Evolutionary conservation across 2,329 filamentous ascomycete species (phyloP).

Genomic region (Herpotrichia juniperi): DNA sequence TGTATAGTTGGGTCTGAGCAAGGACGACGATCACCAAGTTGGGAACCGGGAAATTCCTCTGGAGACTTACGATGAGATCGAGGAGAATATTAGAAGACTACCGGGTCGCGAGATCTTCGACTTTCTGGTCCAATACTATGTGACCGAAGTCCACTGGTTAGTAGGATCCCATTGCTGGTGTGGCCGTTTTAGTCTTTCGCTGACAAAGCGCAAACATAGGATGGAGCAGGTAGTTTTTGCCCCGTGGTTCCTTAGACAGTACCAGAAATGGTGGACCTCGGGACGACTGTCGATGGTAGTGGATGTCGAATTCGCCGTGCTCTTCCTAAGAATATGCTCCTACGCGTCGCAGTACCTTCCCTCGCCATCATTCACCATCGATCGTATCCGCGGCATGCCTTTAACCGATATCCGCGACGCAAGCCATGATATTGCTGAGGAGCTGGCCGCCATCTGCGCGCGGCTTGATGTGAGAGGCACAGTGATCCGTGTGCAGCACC

Average conservation of each 20-base stretch:
- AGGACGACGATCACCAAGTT: background rate
- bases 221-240: background rate
- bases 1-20: conserved; percentile 5
- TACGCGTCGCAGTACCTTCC: conserved; percentile 11
- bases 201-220: too few relatives aligned
- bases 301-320: conserved; percentile 7
- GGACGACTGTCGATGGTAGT: background rate
- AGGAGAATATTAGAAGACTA: conserved; percentile 3
- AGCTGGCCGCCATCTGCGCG: background rate
- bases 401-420: conserved; percentile 5
- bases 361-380: conserved; percentile 3
- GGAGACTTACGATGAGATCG: conserved; percentile 1
- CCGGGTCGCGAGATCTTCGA: conserved; percentile 5
- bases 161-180: background rate
- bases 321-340: conserved; percentile 10
- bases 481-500: conserved; percentile 5
- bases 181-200: background rate
- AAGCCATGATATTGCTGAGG: conserved; percentile 5
- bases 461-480: conserved; percentile 1
- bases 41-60: conserved; percentile 2
- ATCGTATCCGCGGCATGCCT: conserved; percentile 5
- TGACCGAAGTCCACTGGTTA: conserved; percentile 10
- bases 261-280: conserved; percentile 5
- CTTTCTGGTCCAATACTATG: conserved; percentile 11
- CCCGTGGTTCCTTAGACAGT: conserved; percentile 3